These are phyloP conservation scores for Neohortaea acidophila DNA, from an alignment of 495 filamentous ascomycete genomes.

Conservation along the genomic window DNA sequence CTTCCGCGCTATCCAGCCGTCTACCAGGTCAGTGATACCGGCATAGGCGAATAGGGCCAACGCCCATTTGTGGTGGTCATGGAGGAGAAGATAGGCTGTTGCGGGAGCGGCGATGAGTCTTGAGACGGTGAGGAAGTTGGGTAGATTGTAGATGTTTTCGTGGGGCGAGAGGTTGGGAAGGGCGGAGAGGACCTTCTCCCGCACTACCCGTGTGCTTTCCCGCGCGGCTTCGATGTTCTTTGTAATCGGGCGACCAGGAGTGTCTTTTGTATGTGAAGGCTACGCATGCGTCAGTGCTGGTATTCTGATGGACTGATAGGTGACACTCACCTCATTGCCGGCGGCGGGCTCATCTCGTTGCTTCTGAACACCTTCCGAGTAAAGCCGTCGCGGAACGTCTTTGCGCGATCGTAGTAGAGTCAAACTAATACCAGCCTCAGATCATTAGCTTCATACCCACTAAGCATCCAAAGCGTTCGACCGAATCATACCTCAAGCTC, in stretches of 20 bases:
- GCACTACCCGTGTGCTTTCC: conserved; percentile 10
- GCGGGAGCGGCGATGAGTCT: conserved; percentile 70
- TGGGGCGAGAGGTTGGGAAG: conserved; percentile 44
- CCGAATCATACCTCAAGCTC: too few species aligned
- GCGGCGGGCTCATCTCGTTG: too few species aligned
- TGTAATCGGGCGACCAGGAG: conserved; percentile 21
- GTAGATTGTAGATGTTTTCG: conserved; percentile 92
- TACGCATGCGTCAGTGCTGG: too few species aligned
- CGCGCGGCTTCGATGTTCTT: conserved; percentile 15
- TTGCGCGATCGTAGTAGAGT: too few species aligned
- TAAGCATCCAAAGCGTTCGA: too few species aligned
- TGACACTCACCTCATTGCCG: too few species aligned
- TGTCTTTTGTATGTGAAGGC: too few species aligned
- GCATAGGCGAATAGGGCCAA: conserved; percentile 82
- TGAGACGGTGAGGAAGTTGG: conserved; percentile 80
- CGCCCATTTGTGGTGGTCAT: conserved; percentile 61
- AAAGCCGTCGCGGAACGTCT: too few species aligned
- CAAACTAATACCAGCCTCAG: too few species aligned
- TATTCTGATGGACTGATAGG: too few species aligned
- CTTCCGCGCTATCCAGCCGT: conserved; percentile 78
- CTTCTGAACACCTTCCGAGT: too few species aligned
- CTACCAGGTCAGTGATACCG: conserved; percentile 76
- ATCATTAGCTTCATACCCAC: too few species aligned
- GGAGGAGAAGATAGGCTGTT: conserved; percentile 77
- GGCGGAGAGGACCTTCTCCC: conserved; percentile 26